These are phyloP conservation scores for Thielaviopsis populi DNA, from an alignment of 2,329 filamentous ascomycete genomes.

Conservation along the genomic window DNA sequence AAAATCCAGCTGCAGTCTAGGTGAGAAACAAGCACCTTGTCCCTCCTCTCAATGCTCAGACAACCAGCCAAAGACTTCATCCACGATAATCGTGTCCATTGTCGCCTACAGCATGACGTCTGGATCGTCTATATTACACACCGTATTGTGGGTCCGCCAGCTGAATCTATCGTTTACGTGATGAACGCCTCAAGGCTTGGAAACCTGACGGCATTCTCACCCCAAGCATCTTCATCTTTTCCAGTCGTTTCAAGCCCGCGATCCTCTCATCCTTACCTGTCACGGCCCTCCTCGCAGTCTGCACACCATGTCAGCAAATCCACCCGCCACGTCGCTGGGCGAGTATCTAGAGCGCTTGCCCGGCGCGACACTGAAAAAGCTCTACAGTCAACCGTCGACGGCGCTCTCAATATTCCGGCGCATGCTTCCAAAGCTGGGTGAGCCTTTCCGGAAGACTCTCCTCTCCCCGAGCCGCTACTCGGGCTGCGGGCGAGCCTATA, in stretches of 20 bases:
- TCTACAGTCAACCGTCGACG: slow-evolving; percentile 93
- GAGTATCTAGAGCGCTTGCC: slow-evolving; percentile 89
- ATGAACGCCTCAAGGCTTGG: not conserved
- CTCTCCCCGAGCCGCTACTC: not conserved
- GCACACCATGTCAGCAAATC: slow-evolving; percentile 32
- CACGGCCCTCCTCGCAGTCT: not conserved
- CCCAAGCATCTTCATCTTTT: not conserved
- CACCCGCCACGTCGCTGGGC: slow-evolving; percentile 41
- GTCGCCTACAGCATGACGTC: not conserved
- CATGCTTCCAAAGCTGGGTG: slow-evolving; percentile 85
- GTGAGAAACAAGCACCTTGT: too few relatives aligned
- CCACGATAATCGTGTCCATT: too few relatives aligned
- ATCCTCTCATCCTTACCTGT: not conserved
- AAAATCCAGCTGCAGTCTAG: too few relatives aligned
- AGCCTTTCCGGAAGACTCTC: not conserved
- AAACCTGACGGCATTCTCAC: not conserved
- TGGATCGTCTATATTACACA: not conserved
- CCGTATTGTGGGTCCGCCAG: not conserved
- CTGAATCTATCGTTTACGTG: not conserved
- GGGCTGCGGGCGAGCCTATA: not conserved
- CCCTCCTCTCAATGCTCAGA: too few relatives aligned
- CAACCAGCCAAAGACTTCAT: too few relatives aligned
- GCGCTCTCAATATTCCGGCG: slow-evolving; percentile 90
- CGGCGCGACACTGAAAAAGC: slow-evolving; percentile 73
- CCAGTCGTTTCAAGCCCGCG: not conserved